phyloP scores from a whole-genome alignment of 2,329 filamentous ascomycete species.

The Lithohypha guttulata region DNA sequence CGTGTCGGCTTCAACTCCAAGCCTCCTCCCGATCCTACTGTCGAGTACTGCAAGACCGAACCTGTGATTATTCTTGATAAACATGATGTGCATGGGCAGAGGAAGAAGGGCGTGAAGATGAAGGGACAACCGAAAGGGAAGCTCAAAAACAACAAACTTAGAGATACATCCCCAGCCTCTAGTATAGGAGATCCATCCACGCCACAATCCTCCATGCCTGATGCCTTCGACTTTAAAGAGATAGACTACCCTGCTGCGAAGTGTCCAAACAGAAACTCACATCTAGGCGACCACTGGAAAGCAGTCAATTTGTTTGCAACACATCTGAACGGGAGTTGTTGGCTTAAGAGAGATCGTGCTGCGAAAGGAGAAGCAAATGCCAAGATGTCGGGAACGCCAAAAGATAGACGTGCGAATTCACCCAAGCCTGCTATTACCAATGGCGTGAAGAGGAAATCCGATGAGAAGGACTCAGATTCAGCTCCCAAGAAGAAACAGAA shows the following conservation, averaged over 20 bases:
- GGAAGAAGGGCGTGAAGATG: conserved; percentile 22
- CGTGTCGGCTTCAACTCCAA: conserved; percentile 40
- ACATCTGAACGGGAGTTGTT: conserved; percentile 21
- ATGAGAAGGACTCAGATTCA: conserved; percentile 14
- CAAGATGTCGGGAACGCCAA: conserved; percentile 20
- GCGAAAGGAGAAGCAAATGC: conserved; percentile 21
- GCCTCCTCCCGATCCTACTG: conserved; percentile 37
- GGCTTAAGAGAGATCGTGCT: conserved; percentile 20
- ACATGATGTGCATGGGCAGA: conserved; percentile 49
- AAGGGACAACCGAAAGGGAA: conserved; percentile 27
- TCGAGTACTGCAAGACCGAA: conserved; percentile 46
- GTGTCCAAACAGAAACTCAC: conserved; percentile 22
- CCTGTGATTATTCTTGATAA: conserved; percentile 48
- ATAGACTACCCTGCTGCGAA: conserved; percentile 22
- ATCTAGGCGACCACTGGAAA: conserved; percentile 22
- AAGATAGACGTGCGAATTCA: conserved; percentile 21
- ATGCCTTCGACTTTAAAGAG: conserved; percentile 22
- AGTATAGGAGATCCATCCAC: conserved; percentile 24
- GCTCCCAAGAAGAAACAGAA: conserved; percentile 21
- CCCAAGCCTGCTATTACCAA: conserved; percentile 18
- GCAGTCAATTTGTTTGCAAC: conserved; percentile 23
- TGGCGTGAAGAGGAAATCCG: conserved; percentile 21
- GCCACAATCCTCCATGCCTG: conserved; percentile 19
- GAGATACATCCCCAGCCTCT: conserved; percentile 23
- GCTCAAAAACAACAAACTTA: conserved; percentile 42